phyloP scores from a whole-genome alignment of 2,329 filamentous ascomycete genomes.

The Hypomyces rosellus region DNA sequence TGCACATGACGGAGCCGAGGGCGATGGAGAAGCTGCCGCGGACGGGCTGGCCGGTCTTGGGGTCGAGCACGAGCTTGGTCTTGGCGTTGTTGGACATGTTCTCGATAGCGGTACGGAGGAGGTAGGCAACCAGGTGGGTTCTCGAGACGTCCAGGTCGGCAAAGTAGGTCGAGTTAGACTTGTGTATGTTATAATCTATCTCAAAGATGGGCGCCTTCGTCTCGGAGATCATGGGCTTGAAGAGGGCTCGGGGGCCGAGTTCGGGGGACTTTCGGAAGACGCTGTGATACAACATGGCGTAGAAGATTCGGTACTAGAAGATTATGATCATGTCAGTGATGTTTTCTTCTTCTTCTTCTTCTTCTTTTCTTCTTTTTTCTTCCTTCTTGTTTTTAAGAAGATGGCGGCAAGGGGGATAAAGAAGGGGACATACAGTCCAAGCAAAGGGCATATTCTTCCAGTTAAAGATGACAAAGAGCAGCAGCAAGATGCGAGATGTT shows the following conservation, averaged over 20 bases:
- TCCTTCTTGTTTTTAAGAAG: too few relatives aligned
- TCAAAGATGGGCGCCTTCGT: conserved; percentile 66
- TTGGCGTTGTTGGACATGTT: conserved; percentile 43
- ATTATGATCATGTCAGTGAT: neutral
- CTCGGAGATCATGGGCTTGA: conserved; percentile 62
- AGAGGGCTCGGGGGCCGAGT: conserved; percentile 59
- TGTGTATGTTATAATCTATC: conserved; percentile 82
- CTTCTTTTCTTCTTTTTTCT: too few relatives aligned
- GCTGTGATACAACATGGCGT: conserved; percentile 49
- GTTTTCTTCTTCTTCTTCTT: too few relatives aligned
- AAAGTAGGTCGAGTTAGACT: conserved; percentile 82
- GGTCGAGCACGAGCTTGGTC: conserved; percentile 45
- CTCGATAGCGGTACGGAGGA: conserved; percentile 55
- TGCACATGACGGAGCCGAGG: conserved; percentile 67
- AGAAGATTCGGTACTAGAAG: conserved; percentile 50
- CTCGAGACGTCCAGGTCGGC: conserved; percentile 78
- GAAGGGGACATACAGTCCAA: conserved; percentile 58
- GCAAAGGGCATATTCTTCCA: conserved; percentile 68
- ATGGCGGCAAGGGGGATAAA: neutral
- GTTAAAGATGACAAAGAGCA: conserved; percentile 56
- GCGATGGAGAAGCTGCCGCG: conserved; percentile 54
- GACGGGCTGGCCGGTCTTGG: conserved; percentile 41
- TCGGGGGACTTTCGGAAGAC: conserved; percentile 41
- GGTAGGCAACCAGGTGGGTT: conserved; percentile 68
- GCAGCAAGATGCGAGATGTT: conserved; percentile 44